Evolutionary conservation across 2,329 filamentous ascomycete species (phyloP), one percentile per base, ranked within the genome.

Genomic region (Diaporthe helianthi): DNA sequence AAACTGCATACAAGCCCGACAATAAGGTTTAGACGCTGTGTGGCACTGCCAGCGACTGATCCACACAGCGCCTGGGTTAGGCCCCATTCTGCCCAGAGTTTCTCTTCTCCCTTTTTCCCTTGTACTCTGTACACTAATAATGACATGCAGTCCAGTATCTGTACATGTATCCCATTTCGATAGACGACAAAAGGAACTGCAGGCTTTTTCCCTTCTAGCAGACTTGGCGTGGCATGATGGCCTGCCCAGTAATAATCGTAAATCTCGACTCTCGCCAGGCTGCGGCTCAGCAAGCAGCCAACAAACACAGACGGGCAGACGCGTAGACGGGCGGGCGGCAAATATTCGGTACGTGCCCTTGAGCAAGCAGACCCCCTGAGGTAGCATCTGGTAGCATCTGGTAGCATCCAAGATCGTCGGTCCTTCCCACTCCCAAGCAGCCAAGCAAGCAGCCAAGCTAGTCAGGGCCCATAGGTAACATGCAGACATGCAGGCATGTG

Each of bases 61-160:
- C 58, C 58, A 26, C 58, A 63, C 24, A 24, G 8, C 41, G 44
- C 12, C 31, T 8, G 1, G 41, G 58, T 24, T 36, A n/a, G 29
- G 58, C 44, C 58, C 58, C 58, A 49, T 49, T 63, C 44, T 63
- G 44, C 58, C 58, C 58, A 63, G 58, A 49, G 44, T 63, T 63
- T 63, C 41, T 31, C 24, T 60, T 63, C 19, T 22, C 38, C 9
- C 9, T 58, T 38, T 29, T 58, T 33, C 15, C 17, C 2, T 38
- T 55, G n/a, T n/a, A n/a, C n/a, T n/a, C n/a, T n/a, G n/a, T n/a
- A n/a, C n/a, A n/a, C n/a, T 7, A 44, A 15, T 44, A 24, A 22
- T 41, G 10, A 22, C 54, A 41, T 38, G 22, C 36, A 29, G 22
- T n/a, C n/a, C n/a, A n/a, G n/a, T n/a, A n/a, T n/a, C n/a, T n/a